Evolutionary conservation across 768 basidiomycete genomes (phyloP).

Genomic region (Royoungia palumana): DNA sequence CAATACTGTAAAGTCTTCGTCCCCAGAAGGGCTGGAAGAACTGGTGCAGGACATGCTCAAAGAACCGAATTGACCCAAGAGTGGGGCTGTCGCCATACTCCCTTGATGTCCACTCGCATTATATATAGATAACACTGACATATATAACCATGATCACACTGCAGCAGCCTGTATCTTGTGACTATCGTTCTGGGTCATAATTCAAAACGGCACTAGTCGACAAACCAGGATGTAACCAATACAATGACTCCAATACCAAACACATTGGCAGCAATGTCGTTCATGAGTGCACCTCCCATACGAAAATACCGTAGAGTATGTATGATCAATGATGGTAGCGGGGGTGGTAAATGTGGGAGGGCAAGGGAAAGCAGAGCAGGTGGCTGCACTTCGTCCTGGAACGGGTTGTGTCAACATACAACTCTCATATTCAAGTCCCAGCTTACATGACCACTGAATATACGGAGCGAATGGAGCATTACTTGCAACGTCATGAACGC

Average conservation of each 20-base stretch:
- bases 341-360: constrained; percentile 64
- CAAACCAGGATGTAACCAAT: constrained; percentile 48
- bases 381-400: constrained; percentile 55
- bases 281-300: constrained; percentile 62
- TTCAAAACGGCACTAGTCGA: constrained; percentile 7
- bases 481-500: constrained; percentile 73
- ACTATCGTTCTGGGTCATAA: constrained; percentile 1
- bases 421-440: not conserved
- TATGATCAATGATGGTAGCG: constrained; percentile 58
- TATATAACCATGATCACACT: constrained; percentile 6
- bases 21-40: constrained; percentile 20
- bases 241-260: constrained; percentile 71
- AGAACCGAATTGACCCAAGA: constrained; percentile 29
- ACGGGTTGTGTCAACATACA: constrained; percentile 3
- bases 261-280: constrained; percentile 67
- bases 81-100: constrained; percentile 39
- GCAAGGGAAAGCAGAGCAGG: constrained; percentile 58
- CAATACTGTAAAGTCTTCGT: constrained; percentile 8
- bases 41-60: constrained; percentile 32
- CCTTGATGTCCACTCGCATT: constrained; percentile 19
- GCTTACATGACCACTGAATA: constrained; percentile 68
- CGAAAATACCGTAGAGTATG: constrained; percentile 65
- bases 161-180: not conserved
- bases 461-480: constrained; percentile 64
- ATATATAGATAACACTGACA: not conserved